These are phyloP conservation scores for Elymus sibiricus DNA, from an alignment of 176 grass and related monocot genomes.

Conservation along the genomic window DNA sequence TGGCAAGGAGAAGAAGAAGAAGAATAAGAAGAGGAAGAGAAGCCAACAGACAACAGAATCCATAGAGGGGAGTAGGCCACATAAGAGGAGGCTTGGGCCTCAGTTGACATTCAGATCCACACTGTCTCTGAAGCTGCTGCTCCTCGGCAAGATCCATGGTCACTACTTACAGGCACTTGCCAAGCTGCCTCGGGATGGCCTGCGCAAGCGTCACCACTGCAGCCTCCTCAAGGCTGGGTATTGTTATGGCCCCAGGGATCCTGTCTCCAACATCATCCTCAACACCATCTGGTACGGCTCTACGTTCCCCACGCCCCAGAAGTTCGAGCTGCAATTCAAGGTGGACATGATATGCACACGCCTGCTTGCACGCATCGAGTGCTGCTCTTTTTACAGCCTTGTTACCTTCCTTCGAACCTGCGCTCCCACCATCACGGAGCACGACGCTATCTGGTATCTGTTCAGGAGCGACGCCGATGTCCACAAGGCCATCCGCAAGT, in stretches of 20 bases:
- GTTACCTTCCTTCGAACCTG: not conserved
- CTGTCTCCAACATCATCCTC: constrained; percentile 11
- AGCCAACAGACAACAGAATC: too few relatives aligned
- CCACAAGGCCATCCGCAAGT: not conserved
- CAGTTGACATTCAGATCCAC: not conserved
- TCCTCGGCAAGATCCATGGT: not conserved
- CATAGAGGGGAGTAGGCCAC: too few relatives aligned
- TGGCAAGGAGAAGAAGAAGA: too few relatives aligned
- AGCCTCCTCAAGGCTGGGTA: not conserved
- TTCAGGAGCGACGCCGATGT: not conserved
- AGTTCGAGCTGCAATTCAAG: not conserved
- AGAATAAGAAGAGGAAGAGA: too few relatives aligned
- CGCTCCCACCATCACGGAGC: not conserved
- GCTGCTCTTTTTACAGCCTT: not conserved
- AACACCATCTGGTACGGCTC: not conserved
- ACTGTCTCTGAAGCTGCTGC: not conserved
- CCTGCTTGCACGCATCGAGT: not conserved
- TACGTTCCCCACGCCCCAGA: not conserved
- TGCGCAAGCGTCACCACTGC: not conserved
- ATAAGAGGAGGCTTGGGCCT: too few relatives aligned
- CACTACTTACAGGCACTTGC: not conserved
- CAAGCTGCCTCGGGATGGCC: not conserved
- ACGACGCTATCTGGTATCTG: not conserved
- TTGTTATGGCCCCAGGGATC: not conserved
- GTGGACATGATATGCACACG: not conserved